A percentile compares a stretch with the other conserved stretches of the same genome.
Evolutionary conservation across 2,329 filamentous ascomycete genomes (phyloP).

Genomic region (Scleromitrula shiraiana): DNA sequence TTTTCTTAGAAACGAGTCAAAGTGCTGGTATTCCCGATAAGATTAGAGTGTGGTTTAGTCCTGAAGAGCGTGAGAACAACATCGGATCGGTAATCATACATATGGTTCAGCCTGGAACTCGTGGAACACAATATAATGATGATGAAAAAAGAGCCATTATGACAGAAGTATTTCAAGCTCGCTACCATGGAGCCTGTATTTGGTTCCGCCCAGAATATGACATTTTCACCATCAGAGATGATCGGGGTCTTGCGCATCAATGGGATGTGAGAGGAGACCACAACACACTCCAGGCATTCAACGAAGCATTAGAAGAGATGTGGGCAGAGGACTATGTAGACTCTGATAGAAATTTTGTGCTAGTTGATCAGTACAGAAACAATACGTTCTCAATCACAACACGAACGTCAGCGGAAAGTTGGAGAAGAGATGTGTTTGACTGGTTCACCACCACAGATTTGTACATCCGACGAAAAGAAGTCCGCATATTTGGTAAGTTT

Average conservation of each 20-base stretch:
- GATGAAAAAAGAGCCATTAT: neutral
- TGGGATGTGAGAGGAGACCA: neutral
- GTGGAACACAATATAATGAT: neutral
- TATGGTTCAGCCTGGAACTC: neutral
- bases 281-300: neutral
- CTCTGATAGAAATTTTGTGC: neutral
- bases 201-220: constrained; percentile 19
- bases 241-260: neutral
- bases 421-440: constrained; percentile 14
- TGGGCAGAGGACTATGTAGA: neutral
- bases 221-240: constrained; percentile 6
- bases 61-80: neutral
- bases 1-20: neutral
- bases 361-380: neutral
- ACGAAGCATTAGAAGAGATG: neutral
- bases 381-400: neutral
- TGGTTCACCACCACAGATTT: constrained; percentile 10
- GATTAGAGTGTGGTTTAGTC: constrained; percentile 8
- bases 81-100: neutral
- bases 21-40: neutral
- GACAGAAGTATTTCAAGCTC: neutral
- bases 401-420: constrained; percentile 8
- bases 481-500: neutral
- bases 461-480: neutral
- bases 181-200: neutral